Evolutionary conservation across 2,329 filamentous ascomycete genomes (phyloP).

Genomic region (Grosmannia serpens): DNA sequence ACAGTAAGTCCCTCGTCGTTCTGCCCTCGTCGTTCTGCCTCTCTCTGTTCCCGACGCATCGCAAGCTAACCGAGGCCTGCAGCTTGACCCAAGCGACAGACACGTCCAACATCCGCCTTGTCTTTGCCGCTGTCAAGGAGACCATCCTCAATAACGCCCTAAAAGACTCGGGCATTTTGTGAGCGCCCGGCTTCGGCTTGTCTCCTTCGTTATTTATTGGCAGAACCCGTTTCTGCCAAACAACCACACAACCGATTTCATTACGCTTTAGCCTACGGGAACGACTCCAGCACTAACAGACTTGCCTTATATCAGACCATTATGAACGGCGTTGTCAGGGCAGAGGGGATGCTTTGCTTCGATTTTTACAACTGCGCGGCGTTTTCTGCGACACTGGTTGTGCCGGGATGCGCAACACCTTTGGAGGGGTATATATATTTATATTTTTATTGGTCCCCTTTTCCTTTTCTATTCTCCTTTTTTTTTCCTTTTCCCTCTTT

Average conservation of each 20-base stretch:
- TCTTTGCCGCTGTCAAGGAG: slow-evolving; percentile 97
- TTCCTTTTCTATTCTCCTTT: background rate
- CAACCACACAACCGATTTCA: background rate
- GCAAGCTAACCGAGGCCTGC: background rate
- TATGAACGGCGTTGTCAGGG: slow-evolving; percentile 2
- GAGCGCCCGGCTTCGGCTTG: slow-evolving; percentile 19
- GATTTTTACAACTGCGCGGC: background rate
- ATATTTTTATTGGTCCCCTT: background rate
- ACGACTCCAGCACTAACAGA: background rate
- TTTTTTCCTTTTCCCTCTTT: background rate
- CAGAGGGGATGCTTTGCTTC: background rate
- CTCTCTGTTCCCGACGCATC: background rate
- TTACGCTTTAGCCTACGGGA: background rate
- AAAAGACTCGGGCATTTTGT: slow-evolving; percentile 94
- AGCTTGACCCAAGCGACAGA: slow-evolving; percentile 98
- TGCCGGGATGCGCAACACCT: background rate
- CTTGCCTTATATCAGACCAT: background rate
- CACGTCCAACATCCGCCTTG: slow-evolving; percentile 93
- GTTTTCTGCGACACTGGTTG: slow-evolving; percentile 1
- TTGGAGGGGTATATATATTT: background rate
- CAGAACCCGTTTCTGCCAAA: background rate
- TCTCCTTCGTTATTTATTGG: background rate
- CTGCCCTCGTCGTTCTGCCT: background rate
- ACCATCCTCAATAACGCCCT: slow-evolving; percentile 97
- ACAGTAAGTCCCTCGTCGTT: slow-evolving; percentile 54